A percentile compares a stretch with the other conserved stretches of the same genome.
Evolutionary conservation across 805 yeast genomes (phyloP).

Genomic region (Candida odintsovae): DNA sequence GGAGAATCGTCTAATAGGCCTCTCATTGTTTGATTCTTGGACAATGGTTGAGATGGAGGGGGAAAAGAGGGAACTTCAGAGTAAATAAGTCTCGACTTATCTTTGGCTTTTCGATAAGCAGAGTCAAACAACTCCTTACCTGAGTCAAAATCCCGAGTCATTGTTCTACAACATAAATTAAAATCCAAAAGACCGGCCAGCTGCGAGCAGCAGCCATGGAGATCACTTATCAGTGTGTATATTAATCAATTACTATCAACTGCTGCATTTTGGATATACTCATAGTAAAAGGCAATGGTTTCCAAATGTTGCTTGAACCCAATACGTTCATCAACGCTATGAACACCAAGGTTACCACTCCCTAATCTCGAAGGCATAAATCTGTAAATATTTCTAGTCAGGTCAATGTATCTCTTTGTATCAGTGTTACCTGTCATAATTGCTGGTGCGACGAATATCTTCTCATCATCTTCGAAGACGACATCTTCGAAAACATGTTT

Average conservation of each 20-base stretch:
- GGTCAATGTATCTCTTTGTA: slow-evolving; percentile 49
- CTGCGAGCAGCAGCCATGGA: too few species aligned
- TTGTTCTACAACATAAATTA: too few species aligned
- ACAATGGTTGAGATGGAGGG: too few species aligned
- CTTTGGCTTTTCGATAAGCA: too few species aligned
- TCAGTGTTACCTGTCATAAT: slow-evolving; percentile 56
- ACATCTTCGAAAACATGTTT: slow-evolving; percentile 48
- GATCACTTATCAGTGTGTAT: too few species aligned
- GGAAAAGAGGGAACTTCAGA: too few species aligned
- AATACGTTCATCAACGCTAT: slow-evolving; percentile 59
- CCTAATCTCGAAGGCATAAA: slow-evolving; percentile 24
- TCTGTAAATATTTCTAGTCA: slow-evolving; percentile 49
- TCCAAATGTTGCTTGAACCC: slow-evolving; percentile 53
- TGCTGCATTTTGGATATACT: slow-evolving; percentile 27
- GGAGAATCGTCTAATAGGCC: too few species aligned
- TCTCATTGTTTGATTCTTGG: too few species aligned
- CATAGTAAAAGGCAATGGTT: slow-evolving; percentile 47
- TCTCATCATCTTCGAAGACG: slow-evolving; percentile 17
- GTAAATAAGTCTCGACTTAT: too few species aligned
- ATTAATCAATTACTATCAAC: background rate
- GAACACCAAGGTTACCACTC: slow-evolving; percentile 34
- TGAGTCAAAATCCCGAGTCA: too few species aligned
- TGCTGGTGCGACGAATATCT: slow-evolving; percentile 32
- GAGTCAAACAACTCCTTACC: too few species aligned
- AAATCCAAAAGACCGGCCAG: too few species aligned